Base-by-base conservation (phyloP, 2,329 filamentous ascomycete genomes). In the Aureobasidium leucospermi region DNA sequence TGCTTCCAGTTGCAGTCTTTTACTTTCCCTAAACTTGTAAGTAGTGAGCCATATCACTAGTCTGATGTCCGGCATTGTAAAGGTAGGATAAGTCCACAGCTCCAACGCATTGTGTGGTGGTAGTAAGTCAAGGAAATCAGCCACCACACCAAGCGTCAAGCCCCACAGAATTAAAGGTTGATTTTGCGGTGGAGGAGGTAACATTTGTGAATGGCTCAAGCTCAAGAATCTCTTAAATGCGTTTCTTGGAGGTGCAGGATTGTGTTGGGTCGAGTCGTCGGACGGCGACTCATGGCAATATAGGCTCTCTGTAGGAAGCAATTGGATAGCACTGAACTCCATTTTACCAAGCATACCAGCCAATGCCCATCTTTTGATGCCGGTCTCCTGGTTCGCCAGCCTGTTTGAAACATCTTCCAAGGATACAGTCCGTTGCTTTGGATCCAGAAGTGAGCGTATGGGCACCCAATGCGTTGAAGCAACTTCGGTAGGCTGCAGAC, bases 391-490 rank as follows among this genome's bases (percentile, higher is more conserved):
- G 59, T 80, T 80, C 2, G 81, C 78, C 55, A 86, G 78, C 23
- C 85, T 80, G 62, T 82, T 81, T 2, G 82, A 82, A 45, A 87
- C 81, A 68, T 88, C 83, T 58, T 86, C 83, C 64, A 81, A 80
- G 67, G 85, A 82, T 61, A 81, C 77, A 0, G 84, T 86, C 23
- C 84, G 79, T n/a, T 83, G 76, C 1, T 75, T 74, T 1, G 84
- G 79, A 1, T 81, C 79, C n/a, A 87, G 74, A 7, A 89, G 77
- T 16, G 80, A 80, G 55, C 81, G 77, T 2, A 88, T 70, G 11
- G 86, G 81, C 4, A 89, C 84, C 86, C 85, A 89, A 69, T 88
- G 85, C 2, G 82, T 81, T 1, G 84, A 84, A 28, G 83, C 85
- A 19, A 88, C 84, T 72, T 89, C 86, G 34, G 81, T 81, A 4